Percentiles rank a stretch among this genome's conserved stretches.
phyloP scores from a whole-genome alignment of 257 asterid genomes.

The Voacanga thouarsii region DNA sequence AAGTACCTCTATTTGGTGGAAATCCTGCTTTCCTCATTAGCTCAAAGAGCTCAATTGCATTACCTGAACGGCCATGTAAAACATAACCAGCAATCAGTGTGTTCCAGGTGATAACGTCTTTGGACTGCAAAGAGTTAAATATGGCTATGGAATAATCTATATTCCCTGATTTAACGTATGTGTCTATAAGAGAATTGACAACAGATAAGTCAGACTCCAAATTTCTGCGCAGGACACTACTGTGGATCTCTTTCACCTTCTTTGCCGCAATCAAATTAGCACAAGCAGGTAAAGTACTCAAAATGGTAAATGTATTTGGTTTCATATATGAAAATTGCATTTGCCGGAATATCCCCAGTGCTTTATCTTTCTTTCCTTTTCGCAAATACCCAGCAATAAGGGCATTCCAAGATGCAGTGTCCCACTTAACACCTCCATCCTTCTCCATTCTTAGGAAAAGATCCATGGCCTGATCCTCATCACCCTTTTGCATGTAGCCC shows the following conservation, averaged over 20 bases:
- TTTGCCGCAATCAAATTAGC: constrained; percentile 56
- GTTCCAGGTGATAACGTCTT: constrained; percentile 81
- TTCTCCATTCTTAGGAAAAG: constrained; percentile 69
- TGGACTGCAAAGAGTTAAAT: constrained; percentile 46
- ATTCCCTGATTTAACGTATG: constrained; percentile 65
- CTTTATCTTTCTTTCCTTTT: constrained; percentile 58
- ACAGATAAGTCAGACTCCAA: constrained; percentile 59
- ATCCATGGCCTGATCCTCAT: constrained; percentile 76
- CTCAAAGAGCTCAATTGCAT: constrained; percentile 57
- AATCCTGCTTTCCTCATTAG: constrained; percentile 45
- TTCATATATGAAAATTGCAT: constrained; percentile 58
- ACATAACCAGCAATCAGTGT: constrained; percentile 60
- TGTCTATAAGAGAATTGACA: constrained; percentile 60
- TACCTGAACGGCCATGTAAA: constrained; percentile 44
- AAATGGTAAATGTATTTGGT: constrained; percentile 67
- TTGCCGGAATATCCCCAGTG: constrained; percentile 50
- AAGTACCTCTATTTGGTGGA: constrained; percentile 64
- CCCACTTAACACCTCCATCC: constrained; percentile 51
- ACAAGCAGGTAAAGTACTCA: constrained; percentile 75
- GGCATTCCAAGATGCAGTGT: constrained; percentile 82
- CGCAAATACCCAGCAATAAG: constrained; percentile 67
- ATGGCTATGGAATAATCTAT: constrained; percentile 48
- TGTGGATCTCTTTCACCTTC: constrained; percentile 76
- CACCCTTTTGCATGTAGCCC: constrained; percentile 69
- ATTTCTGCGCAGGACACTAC: constrained; percentile 48